These are phyloP conservation scores for Pyrenophora tritici-repentis DNA, from an alignment of 2,329 filamentous ascomycete genomes.

Conservation along the genomic window DNA sequence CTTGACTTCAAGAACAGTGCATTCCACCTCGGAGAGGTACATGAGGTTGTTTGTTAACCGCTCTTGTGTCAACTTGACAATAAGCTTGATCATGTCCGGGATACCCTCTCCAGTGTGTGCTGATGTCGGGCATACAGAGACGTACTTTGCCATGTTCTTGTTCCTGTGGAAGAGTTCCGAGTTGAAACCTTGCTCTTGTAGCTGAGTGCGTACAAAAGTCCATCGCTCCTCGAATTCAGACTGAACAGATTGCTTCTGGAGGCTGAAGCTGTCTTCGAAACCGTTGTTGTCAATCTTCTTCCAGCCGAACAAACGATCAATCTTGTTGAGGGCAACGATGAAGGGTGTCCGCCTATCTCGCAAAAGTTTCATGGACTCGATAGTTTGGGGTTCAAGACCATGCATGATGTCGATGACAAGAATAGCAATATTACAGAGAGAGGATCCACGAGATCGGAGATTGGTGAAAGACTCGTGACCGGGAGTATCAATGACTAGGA, in stretches of 20 bases:
- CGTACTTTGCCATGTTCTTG: conserved; percentile 91
- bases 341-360: conserved; percentile 95
- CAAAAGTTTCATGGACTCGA: conserved; percentile 95
- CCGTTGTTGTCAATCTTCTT: conserved; percentile 99
- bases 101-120: conserved; percentile 99
- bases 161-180: conserved; percentile 96
- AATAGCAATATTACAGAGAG: conserved; percentile 98
- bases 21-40: conserved; percentile 97
- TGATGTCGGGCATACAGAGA: conserved; percentile 96
- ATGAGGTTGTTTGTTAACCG: conserved; percentile 96
- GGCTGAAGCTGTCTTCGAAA: conserved; percentile 86
- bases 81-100: conserved; percentile 96
- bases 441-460: conserved; percentile 92
- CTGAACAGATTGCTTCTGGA: conserved; percentile 91
- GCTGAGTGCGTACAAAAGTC: conserved; percentile 88
- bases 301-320: conserved; percentile 98
- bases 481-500: conserved; percentile 95
- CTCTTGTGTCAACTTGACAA: conserved; percentile 90
- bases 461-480: conserved; percentile 99
- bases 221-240: conserved; percentile 92
- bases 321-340: conserved; percentile 99
- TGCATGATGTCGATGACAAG: conserved; percentile 99
- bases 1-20: conserved; percentile 98
- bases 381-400: conserved; percentile 93
- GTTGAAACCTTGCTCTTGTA: conserved; percentile 97